These are phyloP conservation scores for Zostera marina DNA, from an alignment of 116 monocot genomes.

Conservation along the genomic window DNA sequence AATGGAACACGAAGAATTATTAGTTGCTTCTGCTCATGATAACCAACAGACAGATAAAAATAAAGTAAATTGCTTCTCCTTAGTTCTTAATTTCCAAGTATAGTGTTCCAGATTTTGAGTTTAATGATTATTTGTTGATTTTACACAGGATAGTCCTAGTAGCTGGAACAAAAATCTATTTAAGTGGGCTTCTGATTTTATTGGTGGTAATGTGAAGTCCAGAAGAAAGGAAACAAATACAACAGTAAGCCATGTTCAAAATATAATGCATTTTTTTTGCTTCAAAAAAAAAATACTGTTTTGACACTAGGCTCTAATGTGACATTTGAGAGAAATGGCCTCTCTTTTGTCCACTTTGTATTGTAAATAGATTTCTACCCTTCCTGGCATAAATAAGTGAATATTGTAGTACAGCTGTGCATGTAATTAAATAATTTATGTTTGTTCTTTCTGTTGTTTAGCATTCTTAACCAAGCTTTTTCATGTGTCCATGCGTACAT, in stretches of 20 bases:
- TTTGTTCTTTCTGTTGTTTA: too few species aligned
- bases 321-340: too few species aligned
- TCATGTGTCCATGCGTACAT: too few species aligned
- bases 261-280: neutral
- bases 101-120: neutral
- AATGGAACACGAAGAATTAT: constrained; percentile 68
- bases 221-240: constrained; percentile 25
- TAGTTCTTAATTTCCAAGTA: neutral
- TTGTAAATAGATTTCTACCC: too few species aligned
- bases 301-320: too few species aligned
- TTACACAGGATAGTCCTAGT: constrained; percentile 31
- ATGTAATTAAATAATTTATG: too few species aligned
- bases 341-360: too few species aligned
- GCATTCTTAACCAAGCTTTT: too few species aligned
- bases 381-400: too few species aligned
- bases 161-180: constrained; percentile 79
- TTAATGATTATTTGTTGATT: neutral
- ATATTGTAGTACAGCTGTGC: too few species aligned
- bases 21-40: constrained; percentile 41
- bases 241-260: constrained; percentile 19
- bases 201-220: constrained; percentile 50
- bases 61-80: constrained; percentile 22
- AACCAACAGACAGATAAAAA: constrained; percentile 19
- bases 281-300: neutral
- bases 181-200: constrained; percentile 85